Conservation (phyloP, 2,329 filamentous ascomycete species). For the Mollisiaceae sp. region DNA sequence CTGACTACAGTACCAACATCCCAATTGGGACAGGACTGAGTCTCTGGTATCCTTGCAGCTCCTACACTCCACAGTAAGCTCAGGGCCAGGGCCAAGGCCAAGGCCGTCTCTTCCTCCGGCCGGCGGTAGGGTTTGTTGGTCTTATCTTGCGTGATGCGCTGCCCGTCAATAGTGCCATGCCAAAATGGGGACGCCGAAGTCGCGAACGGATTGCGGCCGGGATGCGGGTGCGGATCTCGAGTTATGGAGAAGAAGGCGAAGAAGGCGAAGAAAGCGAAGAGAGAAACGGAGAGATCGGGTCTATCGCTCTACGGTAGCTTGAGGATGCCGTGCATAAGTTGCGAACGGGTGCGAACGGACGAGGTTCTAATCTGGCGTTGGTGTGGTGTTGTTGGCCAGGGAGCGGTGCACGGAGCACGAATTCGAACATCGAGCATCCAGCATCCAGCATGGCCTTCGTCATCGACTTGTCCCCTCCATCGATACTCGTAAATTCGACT, state of each 20-base stretch:
- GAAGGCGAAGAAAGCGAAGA: background rate
- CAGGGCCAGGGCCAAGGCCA: background rate
- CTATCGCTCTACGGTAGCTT: slow-evolving; percentile 1
- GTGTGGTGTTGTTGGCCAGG: background rate
- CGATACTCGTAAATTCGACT: background rate
- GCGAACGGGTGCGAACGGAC: background rate
- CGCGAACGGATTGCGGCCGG: background rate
- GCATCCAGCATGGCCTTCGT: background rate
- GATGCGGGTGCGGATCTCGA: background rate
- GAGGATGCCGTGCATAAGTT: slow-evolving; percentile 5
- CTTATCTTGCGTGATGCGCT: slow-evolving; percentile 4
- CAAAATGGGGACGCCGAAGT: background rate
- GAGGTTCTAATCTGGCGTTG: background rate
- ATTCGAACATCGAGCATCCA: too few species aligned
- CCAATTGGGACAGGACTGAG: background rate
- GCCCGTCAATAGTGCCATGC: background rate
- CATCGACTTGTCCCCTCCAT: background rate
- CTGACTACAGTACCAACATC: background rate
- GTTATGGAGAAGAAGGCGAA: background rate
- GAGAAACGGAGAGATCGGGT: background rate
- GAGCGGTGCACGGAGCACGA: background rate
- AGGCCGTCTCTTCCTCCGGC: background rate
- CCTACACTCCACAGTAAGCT: background rate
- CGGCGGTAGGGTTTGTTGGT: background rate
- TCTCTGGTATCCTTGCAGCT: background rate